Conservation (phyloP, 73 alveolate species). For the Durusdinium trenchii region DNA sequence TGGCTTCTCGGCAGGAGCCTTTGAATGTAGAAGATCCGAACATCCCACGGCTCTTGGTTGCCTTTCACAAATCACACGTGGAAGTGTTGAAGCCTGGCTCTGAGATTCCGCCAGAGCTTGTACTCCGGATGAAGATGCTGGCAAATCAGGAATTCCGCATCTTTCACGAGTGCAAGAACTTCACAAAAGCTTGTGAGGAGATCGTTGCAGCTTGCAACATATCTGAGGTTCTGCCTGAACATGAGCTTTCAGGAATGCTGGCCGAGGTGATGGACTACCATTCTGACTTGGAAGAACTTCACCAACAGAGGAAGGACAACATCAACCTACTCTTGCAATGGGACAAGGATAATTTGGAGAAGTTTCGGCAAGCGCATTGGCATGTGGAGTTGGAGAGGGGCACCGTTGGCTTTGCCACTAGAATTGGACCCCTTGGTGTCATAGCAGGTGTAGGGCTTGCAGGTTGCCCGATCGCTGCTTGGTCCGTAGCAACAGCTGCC, state of each 20-base stretch:
- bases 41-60: not conserved
- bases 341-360: not conserved
- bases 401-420: conserved; percentile 24
- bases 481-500: not conserved
- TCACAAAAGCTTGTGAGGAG: not conserved
- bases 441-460: conserved; percentile 38
- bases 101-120: conserved; percentile 13
- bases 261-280: not conserved
- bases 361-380: not conserved
- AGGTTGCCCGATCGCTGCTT: not conserved
- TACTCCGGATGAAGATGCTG: not conserved
- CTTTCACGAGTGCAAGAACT: not conserved
- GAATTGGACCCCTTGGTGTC: not conserved
- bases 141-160: conserved; percentile 6
- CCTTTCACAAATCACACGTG: conserved; percentile 1
- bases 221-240: not conserved
- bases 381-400: conserved; percentile 43
- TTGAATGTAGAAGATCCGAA: not conserved
- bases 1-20: conserved; percentile 30
- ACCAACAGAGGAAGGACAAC: conserved; percentile 28
- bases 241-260: not conserved
- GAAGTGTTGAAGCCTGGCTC: conserved; percentile 36
- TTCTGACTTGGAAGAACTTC: not conserved
- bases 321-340: not conserved
- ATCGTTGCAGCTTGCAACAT: not conserved